Conservation (phyloP, 108 stramenopile species). For the Discostella stelligeroides region DNA sequence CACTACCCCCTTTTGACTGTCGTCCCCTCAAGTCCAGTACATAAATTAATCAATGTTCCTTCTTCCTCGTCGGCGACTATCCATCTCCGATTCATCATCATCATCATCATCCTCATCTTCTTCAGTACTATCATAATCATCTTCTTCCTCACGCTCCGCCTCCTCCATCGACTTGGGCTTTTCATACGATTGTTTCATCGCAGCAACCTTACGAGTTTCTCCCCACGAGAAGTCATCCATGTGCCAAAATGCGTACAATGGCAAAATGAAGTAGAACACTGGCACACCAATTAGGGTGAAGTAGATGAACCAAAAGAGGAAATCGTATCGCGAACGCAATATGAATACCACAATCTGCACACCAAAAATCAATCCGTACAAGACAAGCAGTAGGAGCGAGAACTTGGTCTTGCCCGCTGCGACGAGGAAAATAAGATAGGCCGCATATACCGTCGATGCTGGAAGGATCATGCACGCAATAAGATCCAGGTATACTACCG, state of each 20-base stretch:
- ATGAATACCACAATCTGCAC: slow-evolving; percentile 56
- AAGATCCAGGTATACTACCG: slow-evolving; percentile 56
- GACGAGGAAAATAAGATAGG: slow-evolving; percentile 50
- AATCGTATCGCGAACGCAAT: slow-evolving; percentile 54
- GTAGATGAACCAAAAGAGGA: slow-evolving; percentile 60
- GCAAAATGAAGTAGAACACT: slow-evolving; percentile 64
- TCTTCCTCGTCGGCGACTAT: too few relatives aligned
- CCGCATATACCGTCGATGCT: slow-evolving; percentile 55
- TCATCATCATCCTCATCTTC: slow-evolving; percentile 2
- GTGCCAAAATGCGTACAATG: slow-evolving; percentile 61
- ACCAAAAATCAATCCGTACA: slow-evolving; percentile 55
- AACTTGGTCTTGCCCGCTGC: slow-evolving; percentile 46
- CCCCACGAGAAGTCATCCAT: slow-evolving; percentile 76
- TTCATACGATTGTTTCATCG: slow-evolving; percentile 34
- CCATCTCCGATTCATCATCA: too few relatives aligned
- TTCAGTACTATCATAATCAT: slow-evolving; percentile 6
- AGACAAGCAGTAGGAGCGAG: slow-evolving; percentile 45
- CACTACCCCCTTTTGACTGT: not conserved
- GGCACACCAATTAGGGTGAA: slow-evolving; percentile 54
- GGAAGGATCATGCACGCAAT: slow-evolving; percentile 64
- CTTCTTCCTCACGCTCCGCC: not conserved
- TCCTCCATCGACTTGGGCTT: slow-evolving; percentile 15
- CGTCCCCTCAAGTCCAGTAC: not conserved
- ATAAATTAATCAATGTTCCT: not conserved
- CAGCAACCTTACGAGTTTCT: slow-evolving; percentile 61